phyloP scores from a whole-genome alignment of 306 rosid genomes.

The Fragaria iinumae region DNA sequence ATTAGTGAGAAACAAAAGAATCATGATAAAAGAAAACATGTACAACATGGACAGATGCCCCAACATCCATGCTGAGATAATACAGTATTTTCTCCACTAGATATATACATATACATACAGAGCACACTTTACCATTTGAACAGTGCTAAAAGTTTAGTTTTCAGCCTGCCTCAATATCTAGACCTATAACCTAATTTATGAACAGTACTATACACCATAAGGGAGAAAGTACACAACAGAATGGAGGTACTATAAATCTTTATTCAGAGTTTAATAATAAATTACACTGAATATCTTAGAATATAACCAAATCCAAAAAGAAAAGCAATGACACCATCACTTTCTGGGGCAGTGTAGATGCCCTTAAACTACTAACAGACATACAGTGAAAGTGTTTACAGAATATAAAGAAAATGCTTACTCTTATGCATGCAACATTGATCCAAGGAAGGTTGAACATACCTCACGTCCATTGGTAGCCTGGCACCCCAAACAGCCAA shows the following conservation, averaged over 20 bases:
- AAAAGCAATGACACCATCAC: background rate
- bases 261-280: background rate
- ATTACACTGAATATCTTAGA: background rate
- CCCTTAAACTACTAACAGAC: background rate
- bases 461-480: constrained; percentile 82
- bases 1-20: background rate
- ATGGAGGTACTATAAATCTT: background rate
- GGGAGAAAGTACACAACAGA: background rate
- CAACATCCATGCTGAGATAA: background rate
- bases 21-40: background rate
- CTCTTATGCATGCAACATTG: constrained; percentile 1
- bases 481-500: constrained; percentile 79
- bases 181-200: background rate
- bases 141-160: background rate
- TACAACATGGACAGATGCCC: background rate
- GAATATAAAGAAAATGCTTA: background rate
- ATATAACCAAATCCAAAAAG: background rate
- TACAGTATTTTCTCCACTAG: background rate
- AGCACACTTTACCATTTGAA: background rate
- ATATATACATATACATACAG: background rate
- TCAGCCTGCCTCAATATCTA: background rate
- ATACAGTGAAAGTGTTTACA: background rate
- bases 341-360: background rate
- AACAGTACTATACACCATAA: background rate
- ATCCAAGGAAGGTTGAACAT: constrained; percentile 24